phyloP scores from a whole-genome alignment of 164 flowering plant species.

The Saururus chinensis region DNA sequence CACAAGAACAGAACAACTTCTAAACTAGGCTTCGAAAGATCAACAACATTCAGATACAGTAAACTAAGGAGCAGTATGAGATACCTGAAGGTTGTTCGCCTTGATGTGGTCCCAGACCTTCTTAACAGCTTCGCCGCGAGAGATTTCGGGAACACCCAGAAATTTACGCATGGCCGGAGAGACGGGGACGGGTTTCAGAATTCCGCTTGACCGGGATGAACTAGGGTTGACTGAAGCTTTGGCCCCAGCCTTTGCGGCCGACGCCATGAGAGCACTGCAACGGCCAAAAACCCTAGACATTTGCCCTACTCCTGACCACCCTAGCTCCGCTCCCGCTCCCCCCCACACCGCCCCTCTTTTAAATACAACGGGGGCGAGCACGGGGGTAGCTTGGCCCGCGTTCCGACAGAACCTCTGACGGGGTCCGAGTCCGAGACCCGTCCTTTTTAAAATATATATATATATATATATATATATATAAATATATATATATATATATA shows the following conservation, averaged over 20 bases:
- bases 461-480: no score
- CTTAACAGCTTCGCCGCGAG: conserved; percentile 56
- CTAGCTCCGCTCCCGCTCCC: background rate
- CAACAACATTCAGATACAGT: background rate
- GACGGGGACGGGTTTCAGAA: conserved; percentile 24
- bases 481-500: no score
- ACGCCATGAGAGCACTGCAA: conserved; percentile 11
- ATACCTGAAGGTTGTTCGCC: conserved; percentile 59
- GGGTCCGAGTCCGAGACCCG: no score
- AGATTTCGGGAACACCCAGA: conserved; percentile 38
- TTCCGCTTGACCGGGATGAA: conserved; percentile 9
- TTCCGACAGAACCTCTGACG: no score
- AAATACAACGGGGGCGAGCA: no score
- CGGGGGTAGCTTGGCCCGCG: no score
- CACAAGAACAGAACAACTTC: background rate
- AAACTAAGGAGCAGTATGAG: background rate
- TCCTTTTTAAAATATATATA: no score
- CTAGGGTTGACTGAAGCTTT: background rate
- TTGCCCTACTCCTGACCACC: no score
- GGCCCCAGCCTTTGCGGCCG: conserved; percentile 2
- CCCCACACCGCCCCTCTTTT: background rate
- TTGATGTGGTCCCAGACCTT: conserved; percentile 71
- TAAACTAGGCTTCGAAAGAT: no score
- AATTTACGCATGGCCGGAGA: conserved; percentile 41
- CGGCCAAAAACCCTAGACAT: conserved; percentile 9